These are phyloP conservation scores for Prunus campanulata DNA, from an alignment of 306 rosid species.

Conservation along the genomic window DNA sequence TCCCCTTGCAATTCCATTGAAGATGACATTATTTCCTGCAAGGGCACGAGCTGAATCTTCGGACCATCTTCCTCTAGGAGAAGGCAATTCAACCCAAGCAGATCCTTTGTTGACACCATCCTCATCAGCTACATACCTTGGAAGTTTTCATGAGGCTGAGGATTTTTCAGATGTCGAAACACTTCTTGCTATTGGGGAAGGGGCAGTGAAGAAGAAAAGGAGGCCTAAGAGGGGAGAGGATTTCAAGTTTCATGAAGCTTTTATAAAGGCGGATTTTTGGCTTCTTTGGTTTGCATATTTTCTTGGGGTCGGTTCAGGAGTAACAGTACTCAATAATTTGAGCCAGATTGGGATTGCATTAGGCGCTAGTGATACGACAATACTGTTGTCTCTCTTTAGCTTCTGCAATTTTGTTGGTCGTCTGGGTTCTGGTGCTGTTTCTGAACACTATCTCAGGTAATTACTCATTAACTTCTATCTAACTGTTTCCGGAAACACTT, in stretches of 20 bases:
- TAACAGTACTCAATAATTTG: conserved; percentile 81
- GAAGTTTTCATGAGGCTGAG: conserved; percentile 50
- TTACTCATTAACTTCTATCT: not conserved
- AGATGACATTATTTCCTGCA: conserved; percentile 71
- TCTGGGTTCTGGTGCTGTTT: conserved; percentile 73
- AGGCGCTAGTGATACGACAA: conserved; percentile 57
- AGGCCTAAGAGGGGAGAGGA: conserved; percentile 89
- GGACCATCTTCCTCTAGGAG: conserved; percentile 32
- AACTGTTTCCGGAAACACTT: not conserved
- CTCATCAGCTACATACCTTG: conserved; percentile 54
- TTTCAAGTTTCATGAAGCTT: conserved; percentile 63
- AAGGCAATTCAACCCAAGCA: conserved; percentile 27
- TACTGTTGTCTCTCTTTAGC: conserved; percentile 71
- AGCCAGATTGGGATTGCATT: conserved; percentile 82
- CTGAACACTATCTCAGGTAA: conserved; percentile 89
- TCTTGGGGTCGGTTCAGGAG: conserved; percentile 73
- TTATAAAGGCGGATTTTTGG: conserved; percentile 94
- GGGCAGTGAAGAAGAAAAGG: conserved; percentile 70
- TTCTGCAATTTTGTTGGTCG: conserved; percentile 79
- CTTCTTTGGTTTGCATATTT: conserved; percentile 75
- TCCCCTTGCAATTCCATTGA: conserved; percentile 72
- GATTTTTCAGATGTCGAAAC: conserved; percentile 59
- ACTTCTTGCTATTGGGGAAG: conserved; percentile 87
- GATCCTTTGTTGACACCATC: conserved; percentile 65
- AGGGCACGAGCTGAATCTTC: conserved; percentile 41